phyloP scores from a whole-genome alignment of 352 stramenopile genomes.

The Phytophthora uliginosa region DNA sequence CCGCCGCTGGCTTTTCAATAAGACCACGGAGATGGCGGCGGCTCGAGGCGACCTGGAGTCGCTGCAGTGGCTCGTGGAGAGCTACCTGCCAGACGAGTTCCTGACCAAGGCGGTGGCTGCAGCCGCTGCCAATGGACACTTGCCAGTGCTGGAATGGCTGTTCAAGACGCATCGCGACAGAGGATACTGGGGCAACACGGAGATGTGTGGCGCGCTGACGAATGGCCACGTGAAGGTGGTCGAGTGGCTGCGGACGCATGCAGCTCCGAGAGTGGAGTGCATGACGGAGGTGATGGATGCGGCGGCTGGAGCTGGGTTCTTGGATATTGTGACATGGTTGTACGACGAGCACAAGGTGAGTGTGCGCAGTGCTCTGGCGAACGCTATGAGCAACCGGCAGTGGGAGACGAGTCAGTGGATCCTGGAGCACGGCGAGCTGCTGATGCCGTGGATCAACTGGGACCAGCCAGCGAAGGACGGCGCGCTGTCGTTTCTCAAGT shows the following conservation, averaged over 20 bases:
- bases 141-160: slow-evolving; percentile 35
- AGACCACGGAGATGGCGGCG: slow-evolving; percentile 22
- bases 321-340: slow-evolving; percentile 33
- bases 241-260: slow-evolving; percentile 26
- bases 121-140: slow-evolving; percentile 24
- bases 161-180: slow-evolving; percentile 20
- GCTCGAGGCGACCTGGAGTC: slow-evolving; percentile 14
- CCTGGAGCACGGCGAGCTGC: slow-evolving; percentile 22
- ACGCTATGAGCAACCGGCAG: slow-evolving; percentile 24
- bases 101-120: slow-evolving; percentile 32
- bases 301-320: slow-evolving; percentile 13
- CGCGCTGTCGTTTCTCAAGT: slow-evolving; percentile 30
- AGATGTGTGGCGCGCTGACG: slow-evolving; percentile 29
- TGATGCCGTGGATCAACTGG: slow-evolving; percentile 33
- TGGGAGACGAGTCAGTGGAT: slow-evolving; percentile 33
- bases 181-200: slow-evolving; percentile 34
- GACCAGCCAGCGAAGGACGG: slow-evolving; percentile 30
- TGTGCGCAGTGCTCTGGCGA: slow-evolving; percentile 11
- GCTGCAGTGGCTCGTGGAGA: slow-evolving; percentile 25
- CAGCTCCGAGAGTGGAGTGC: slow-evolving; percentile 17
- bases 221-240: slow-evolving; percentile 21
- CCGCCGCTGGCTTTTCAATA: slow-evolving; percentile 33
- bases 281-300: slow-evolving; percentile 29
- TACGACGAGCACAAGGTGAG: slow-evolving; percentile 22
- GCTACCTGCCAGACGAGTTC: slow-evolving; percentile 27